These are phyloP conservation scores for Penicillium paneum DNA, from an alignment of 2,329 filamentous ascomycete genomes.

Conservation along the genomic window DNA sequence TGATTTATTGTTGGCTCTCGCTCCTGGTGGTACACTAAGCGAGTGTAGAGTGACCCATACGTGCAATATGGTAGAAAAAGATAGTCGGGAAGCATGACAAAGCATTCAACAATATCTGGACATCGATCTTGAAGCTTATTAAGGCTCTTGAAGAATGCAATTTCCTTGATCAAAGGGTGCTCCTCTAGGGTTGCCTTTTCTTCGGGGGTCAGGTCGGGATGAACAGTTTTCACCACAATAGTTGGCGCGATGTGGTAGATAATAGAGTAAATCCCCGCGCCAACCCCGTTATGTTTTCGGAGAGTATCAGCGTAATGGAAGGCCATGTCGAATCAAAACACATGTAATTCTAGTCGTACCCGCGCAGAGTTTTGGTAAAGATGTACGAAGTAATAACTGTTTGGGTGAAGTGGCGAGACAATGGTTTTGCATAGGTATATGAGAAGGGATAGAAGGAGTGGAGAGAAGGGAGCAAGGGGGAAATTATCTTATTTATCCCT, in stretches of 20 bases:
- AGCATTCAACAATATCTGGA: slow-evolving; percentile 15
- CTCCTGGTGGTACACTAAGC: not conserved
- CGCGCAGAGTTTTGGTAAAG: not conserved
- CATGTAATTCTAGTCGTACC: not conserved
- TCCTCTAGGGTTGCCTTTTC: not conserved
- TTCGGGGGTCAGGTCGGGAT: slow-evolving; percentile 1
- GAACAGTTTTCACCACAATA: slow-evolving; percentile 20
- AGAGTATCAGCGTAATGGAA: not conserved
- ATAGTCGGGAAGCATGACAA: slow-evolving; percentile 14
- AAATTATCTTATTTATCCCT: no score
- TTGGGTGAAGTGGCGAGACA: not conserved
- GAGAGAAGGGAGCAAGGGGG: no score
- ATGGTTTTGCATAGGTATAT: no score
- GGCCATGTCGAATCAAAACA: not conserved
- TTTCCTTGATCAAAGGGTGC: slow-evolving; percentile 6
- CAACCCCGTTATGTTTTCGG: slow-evolving; percentile 8
- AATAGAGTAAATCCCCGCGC: slow-evolving; percentile 6
- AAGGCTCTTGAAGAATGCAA: slow-evolving; percentile 14
- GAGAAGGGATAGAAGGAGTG: no score
- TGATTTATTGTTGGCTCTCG: slow-evolving; percentile 3
- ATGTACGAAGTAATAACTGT: not conserved
- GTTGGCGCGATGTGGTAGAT: slow-evolving; percentile 13
- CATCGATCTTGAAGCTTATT: slow-evolving; percentile 12
- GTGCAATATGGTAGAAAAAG: slow-evolving; percentile 16
- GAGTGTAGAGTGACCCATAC: not conserved